These are phyloP conservation scores for Penicillium flavigenum DNA, from an alignment of 495 filamentous ascomycete species.

Conservation along the genomic window DNA sequence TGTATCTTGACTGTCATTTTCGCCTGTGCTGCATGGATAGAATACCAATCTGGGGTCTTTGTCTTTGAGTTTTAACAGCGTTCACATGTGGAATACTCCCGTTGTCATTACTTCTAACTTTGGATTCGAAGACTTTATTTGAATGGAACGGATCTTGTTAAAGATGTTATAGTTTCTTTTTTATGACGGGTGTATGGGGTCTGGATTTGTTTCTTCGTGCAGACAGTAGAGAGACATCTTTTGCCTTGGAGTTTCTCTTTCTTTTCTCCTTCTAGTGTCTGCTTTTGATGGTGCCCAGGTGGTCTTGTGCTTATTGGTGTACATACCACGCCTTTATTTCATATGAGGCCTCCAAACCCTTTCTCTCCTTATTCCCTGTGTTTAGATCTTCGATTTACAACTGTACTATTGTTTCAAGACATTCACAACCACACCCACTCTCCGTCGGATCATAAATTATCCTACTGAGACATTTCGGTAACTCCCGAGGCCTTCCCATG, in stretches of 20 bases:
- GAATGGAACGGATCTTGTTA: constrained; percentile 20
- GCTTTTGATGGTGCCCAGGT: background rate
- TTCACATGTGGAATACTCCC: constrained; percentile 20
- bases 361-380: background rate
- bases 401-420: background rate
- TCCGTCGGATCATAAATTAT: background rate
- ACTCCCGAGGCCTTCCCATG: background rate
- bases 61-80: constrained; percentile 12
- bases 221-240: constrained; percentile 1
- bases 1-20: constrained; percentile 22
- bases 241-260: constrained; percentile 9
- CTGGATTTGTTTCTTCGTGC: constrained; percentile 3
- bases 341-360: background rate
- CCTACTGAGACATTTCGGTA: background rate
- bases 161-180: constrained; percentile 10
- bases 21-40: constrained; percentile 12
- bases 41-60: constrained; percentile 10
- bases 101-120: constrained; percentile 11
- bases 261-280: background rate
- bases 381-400: background rate
- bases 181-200: constrained; percentile 19
- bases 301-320: background rate
- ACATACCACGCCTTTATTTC: background rate
- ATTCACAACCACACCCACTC: background rate
- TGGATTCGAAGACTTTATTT: constrained; percentile 11